Evolutionary conservation across 176 grass and related monocot genomes (phyloP).

Genomic region (Pontederia paniculata): DNA sequence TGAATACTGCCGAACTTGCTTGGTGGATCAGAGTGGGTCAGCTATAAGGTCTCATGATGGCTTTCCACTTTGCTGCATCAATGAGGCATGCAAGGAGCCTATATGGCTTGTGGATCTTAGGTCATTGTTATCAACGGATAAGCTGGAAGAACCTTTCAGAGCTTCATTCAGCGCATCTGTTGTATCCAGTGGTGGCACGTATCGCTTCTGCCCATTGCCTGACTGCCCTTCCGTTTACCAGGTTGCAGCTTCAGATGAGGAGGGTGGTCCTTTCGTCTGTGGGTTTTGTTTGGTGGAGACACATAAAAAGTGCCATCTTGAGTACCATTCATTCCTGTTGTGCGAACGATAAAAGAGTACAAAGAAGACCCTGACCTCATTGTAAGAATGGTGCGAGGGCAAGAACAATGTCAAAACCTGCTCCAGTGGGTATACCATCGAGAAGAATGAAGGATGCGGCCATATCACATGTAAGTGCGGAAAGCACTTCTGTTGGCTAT

Average conservation of each 20-base stretch:
- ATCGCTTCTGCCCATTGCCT: slow-evolving; percentile 62
- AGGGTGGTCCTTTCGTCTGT: slow-evolving; percentile 51
- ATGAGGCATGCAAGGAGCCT: slow-evolving; percentile 48
- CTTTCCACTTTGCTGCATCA: slow-evolving; percentile 69
- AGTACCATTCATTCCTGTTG: slow-evolving; percentile 71
- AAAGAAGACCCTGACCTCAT: slow-evolving; percentile 61
- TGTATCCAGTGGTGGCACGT: slow-evolving; percentile 46
- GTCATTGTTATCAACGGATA: slow-evolving; percentile 35
- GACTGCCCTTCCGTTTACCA: slow-evolving; percentile 72
- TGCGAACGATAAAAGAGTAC: slow-evolving; percentile 73
- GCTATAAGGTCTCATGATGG: slow-evolving; percentile 51
- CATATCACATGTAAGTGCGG: slow-evolving; percentile 76
- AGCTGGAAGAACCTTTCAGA: slow-evolving; percentile 67
- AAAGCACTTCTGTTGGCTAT: slow-evolving; percentile 80
- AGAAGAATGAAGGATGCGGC: slow-evolving; percentile 80
- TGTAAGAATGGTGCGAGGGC: slow-evolving; percentile 59
- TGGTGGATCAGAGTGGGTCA: slow-evolving; percentile 74
- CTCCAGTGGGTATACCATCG: slow-evolving; percentile 64
- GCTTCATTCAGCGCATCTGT: slow-evolving; percentile 59
- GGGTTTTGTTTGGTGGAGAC: slow-evolving; percentile 64
- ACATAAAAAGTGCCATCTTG: slow-evolving; percentile 71
- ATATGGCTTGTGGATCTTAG: slow-evolving; percentile 56
- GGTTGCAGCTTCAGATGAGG: slow-evolving; percentile 23
- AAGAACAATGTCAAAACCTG: slow-evolving; percentile 74
- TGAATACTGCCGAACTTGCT: slow-evolving; percentile 53